Percentiles rank a stretch among this genome's conserved stretches.
Conservation (phyloP, 176 grass and related monocot genomes). For the Neostapfia colusana region DNA sequence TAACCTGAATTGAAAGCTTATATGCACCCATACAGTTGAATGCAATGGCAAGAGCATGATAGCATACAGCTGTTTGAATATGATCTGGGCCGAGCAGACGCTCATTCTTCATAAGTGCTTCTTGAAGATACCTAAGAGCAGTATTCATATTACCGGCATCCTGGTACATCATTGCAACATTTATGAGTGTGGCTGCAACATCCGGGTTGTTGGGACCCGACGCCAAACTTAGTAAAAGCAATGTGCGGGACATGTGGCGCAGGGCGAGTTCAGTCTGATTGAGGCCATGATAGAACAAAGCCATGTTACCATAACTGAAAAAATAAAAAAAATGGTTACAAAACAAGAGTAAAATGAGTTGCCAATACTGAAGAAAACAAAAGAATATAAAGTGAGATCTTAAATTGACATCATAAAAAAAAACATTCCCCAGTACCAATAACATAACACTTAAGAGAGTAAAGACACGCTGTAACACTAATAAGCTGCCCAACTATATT, state of each 20-base stretch:
- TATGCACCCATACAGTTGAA: conserved; percentile 88
- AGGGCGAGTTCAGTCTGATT: conserved; percentile 92
- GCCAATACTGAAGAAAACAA: background rate
- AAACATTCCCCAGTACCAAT: too few relatives aligned
- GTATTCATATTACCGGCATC: conserved; percentile 85
- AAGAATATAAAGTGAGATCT: background rate
- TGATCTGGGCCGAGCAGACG: conserved; percentile 81
- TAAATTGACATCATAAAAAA: background rate
- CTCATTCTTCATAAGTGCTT: conserved; percentile 88
- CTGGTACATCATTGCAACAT: conserved; percentile 99
- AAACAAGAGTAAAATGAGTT: background rate
- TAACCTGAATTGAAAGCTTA: conserved; percentile 95
- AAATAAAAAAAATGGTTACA: conserved; percentile 3
- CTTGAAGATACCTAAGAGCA: conserved; percentile 88
- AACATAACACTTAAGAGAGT: background rate
- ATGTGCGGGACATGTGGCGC: conserved; percentile 82
- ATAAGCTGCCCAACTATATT: background rate
- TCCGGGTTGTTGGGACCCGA: conserved; percentile 90
- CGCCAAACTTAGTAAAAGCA: conserved; percentile 78
- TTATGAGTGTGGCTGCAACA: conserved; percentile 86
- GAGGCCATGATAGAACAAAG: conserved; percentile 90
- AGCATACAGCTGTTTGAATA: conserved; percentile 97
- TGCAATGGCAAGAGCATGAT: conserved; percentile 95
- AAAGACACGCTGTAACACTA: background rate
- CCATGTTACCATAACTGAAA: conserved; percentile 99